Evolutionary conservation across 345 rosid genomes (phyloP), one percentile per base, ranked within the genome.

Genomic region (Toxicodendron radicans): DNA sequence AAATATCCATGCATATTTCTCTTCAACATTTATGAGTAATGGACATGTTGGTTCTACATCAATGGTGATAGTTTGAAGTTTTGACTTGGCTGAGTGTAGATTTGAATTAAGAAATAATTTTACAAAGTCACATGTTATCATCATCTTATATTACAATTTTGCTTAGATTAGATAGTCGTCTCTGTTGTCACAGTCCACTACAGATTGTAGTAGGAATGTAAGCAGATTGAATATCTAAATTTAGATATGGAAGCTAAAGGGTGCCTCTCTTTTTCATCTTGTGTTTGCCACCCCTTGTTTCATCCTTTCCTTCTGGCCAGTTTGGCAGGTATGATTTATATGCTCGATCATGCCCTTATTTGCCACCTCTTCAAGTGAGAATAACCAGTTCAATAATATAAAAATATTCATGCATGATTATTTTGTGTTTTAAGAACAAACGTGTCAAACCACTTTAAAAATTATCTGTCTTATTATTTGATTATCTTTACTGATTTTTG

Each of bases 281-380:
- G 35, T 48, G 65, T 70, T 59, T 81, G 57, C 52, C 68, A 33
- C 67, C 72, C 1, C 70, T 75, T 45, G 72, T 72, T 14, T 81
- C 77, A 9, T 12, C 58, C n/a, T 60, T 13, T 21, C 74, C 66
- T n/a, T 58, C 76, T 56, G 64, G 75, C 35, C 80, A 70, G 71
- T 88, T 87, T 8, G 51, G 51, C 5, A 4, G 14, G 53, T 49
- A 49, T 14, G 53, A 17, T 24, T 93, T 80, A 58, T 93, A 93
- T 45, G 91, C 78, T 11, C 23, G 73, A 30, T 83, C 90, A 5
- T 94, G 98, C 81, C 98, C 98, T 23, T 79, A 69, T 71, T 83
- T 92, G 86, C 66, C 58, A 58, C n/a, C n/a, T n/a, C n/a, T n/a
- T n/a, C n/a, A n/a, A n/a, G n/a, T n/a, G n/a, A n/a, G n/a, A n/a